Base-by-base conservation (phyloP, 2,329 filamentous ascomycete genomes). In the Pochonia chlamydosporia region DNA sequence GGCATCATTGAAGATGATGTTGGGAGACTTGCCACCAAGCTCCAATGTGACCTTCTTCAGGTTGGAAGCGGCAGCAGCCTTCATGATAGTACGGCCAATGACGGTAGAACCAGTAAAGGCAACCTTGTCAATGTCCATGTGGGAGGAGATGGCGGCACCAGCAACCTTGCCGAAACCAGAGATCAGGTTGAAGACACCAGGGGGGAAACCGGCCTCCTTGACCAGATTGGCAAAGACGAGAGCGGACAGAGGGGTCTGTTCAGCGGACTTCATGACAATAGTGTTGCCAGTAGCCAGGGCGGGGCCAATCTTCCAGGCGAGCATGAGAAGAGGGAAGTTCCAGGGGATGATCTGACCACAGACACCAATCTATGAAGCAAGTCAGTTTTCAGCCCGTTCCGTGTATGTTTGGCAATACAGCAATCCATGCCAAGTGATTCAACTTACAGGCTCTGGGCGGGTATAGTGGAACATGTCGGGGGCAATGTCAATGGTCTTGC, bases 311-410 rank as follows among this genome's bases (percentile, higher is more conserved):
- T 95, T 95, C 89, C 89, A 95, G 45, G 79, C 77, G 64, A 78
- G 78, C 86, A 91, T 91, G 62, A 87, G 79, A 40, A 92, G 72
- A 7, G 87, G 87, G 72, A 89, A 92, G 75, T 92, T 92, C 87
- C 87, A 91, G 52, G 88, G 88, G 59, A 93, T 92, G 63, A 92
- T 91, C 68, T 93, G 88, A 61, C 84, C 89, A 66, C 88, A 90
- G 50, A 90, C 85, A 67, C 86, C 86, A 54, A 87, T 73, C 63
- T 68, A 24, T 31, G 14, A 43, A 18, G 40, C 40, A 11, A 13
- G 9, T 13, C 3, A 36, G n/a, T 5, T 14, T 48, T 42, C 23
- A n/a, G 7, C 13, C 20, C 18, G 16, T 7, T 13, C 11, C 40
- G 31, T 21, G 20, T 39, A 45, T 28, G 23, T n/a, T 25, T 33